These are phyloP conservation scores for Calonectria ilicicola DNA, from an alignment of 2,329 filamentous ascomycete species.

Conservation along the genomic window DNA sequence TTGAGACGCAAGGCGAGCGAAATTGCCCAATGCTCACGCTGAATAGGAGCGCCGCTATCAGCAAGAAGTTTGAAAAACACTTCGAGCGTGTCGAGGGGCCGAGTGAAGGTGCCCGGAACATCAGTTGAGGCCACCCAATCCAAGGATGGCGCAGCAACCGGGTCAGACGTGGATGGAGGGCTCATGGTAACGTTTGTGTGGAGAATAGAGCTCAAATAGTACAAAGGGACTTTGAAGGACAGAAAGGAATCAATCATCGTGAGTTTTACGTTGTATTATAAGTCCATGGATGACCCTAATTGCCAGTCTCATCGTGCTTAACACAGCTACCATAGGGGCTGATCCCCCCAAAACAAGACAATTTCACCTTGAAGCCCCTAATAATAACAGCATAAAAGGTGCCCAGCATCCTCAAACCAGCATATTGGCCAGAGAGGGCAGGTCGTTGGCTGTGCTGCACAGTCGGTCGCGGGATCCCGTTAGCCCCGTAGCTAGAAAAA, in stretches of 20 bases:
- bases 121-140: conserved; percentile 1
- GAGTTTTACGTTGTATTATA: not conserved
- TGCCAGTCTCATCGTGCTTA: not conserved
- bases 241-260: not conserved
- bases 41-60: conserved; percentile 39
- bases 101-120: conserved; percentile 6
- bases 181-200: not conserved
- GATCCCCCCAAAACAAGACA: not conserved
- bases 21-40: conserved; percentile 49
- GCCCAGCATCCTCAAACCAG: not conserved
- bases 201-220: not conserved
- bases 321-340: not conserved
- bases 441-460: not conserved
- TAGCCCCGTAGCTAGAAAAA: not conserved
- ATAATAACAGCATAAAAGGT: not conserved
- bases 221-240: not conserved
- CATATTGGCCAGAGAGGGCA: not conserved
- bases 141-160: not conserved
- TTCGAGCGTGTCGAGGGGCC: conserved; percentile 36
- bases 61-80: conserved; percentile 46
- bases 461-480: not conserved
- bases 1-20: conserved; percentile 31
- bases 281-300: not conserved
- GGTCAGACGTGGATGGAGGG: not conserved
- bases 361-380: not conserved